Evolutionary conservation across 495 filamentous ascomycete genomes (phyloP).

Genomic region (Penicillium cosmopolitanum): DNA sequence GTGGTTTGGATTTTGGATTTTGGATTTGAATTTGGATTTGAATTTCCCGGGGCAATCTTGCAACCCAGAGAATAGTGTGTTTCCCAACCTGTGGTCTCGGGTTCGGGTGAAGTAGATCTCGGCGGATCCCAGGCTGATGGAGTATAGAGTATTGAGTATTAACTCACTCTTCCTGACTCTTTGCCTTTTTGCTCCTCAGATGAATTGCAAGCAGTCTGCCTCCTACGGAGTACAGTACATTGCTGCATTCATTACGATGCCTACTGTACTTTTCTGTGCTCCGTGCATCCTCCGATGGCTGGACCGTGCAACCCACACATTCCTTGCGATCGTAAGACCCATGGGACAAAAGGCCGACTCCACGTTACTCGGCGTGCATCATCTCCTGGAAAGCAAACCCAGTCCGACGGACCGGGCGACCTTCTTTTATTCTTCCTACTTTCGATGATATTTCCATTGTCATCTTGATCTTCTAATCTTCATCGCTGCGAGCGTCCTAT

Average conservation of each 20-base stretch:
- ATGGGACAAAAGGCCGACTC: slow-evolving; percentile 11
- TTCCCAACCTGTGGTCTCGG: slow-evolving; percentile 18
- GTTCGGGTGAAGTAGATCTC: slow-evolving; percentile 21
- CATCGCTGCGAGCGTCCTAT: neutral
- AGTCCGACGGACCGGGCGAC: slow-evolving; percentile 29
- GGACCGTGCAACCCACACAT: slow-evolving; percentile 12
- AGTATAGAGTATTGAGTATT: no score
- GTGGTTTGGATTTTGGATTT: no score
- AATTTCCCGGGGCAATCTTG: neutral
- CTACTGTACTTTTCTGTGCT: neutral
- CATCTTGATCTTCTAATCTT: neutral
- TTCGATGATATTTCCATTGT: neutral
- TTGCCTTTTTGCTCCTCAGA: no score
- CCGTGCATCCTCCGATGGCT: neutral
- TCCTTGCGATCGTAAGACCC: slow-evolving; percentile 16
- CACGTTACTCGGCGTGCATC: slow-evolving; percentile 20
- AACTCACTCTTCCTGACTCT: no score
- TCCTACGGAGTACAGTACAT: neutral
- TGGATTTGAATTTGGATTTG: no score
- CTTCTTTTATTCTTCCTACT: slow-evolving; percentile 14
- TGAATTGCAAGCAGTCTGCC: slow-evolving; percentile 3
- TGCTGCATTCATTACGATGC: slow-evolving; percentile 9
- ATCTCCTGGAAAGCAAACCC: slow-evolving; percentile 16
- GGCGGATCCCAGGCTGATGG: slow-evolving; percentile 2
- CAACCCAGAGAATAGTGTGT: neutral